Evolutionary conservation across 2,329 filamentous ascomycete genomes (phyloP).

Genomic region (Penicillium sumatraense): DNA sequence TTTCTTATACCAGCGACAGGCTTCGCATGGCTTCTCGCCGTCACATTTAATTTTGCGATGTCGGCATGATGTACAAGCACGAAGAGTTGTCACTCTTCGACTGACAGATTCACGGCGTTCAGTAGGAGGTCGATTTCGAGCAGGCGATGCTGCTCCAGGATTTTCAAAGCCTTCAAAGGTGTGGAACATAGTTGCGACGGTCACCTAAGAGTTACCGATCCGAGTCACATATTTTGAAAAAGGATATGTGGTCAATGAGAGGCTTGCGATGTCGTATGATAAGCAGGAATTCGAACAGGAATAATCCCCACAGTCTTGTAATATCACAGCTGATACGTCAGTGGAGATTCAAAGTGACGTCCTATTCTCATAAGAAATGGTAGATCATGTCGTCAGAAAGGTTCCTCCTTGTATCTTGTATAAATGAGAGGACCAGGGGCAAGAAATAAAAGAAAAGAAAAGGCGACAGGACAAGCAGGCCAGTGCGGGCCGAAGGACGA

Average conservation of each 20-base stretch:
- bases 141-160: slow-evolving; percentile 32
- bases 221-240: slow-evolving; percentile 20
- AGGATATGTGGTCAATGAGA: slow-evolving; percentile 9
- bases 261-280: slow-evolving; percentile 11
- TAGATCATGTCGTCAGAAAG: neutral
- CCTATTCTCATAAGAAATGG: neutral
- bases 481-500: slow-evolving; percentile 11
- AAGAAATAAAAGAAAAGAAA: neutral
- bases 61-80: slow-evolving; percentile 75
- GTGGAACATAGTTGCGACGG: slow-evolving; percentile 42
- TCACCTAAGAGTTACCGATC: slow-evolving; percentile 9
- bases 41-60: slow-evolving; percentile 84
- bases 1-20: slow-evolving; percentile 80
- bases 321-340: neutral
- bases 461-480: neutral
- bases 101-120: slow-evolving; percentile 41
- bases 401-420: too few species aligned
- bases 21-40: slow-evolving; percentile 78
- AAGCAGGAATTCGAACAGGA: neutral
- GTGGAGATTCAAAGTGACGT: neutral
- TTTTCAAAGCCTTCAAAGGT: slow-evolving; percentile 49
- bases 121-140: slow-evolving; percentile 31
- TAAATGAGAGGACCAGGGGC: neutral
- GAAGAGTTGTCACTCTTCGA: slow-evolving; percentile 44
- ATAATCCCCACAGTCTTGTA: neutral